These are phyloP conservation scores for Diutina mesorugosa DNA, from an alignment of 1,139 yeast genomes.

Conservation along the genomic window DNA sequence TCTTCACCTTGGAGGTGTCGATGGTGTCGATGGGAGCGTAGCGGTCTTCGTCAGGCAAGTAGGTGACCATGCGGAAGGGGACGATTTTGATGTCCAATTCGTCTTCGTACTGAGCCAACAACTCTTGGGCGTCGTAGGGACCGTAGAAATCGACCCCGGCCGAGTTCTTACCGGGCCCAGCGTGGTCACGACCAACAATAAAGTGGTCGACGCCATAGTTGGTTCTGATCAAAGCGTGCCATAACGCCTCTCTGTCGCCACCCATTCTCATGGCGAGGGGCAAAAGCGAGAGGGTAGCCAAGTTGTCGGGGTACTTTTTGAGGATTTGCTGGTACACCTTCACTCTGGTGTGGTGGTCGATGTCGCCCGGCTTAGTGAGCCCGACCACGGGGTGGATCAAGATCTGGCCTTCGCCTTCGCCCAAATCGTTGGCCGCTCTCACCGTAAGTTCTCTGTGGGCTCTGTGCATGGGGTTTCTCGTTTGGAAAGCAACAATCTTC, in stretches of 20 bases:
- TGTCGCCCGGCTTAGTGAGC: conserved; percentile 93
- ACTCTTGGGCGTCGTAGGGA: conserved; percentile 90
- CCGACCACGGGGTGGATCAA: conserved; percentile 97
- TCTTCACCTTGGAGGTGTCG: conserved; percentile 56
- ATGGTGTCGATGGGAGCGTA: conserved; percentile 93
- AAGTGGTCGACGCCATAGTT: conserved; percentile 96
- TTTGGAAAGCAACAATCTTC: conserved; percentile 91
- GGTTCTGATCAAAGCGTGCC: conserved; percentile 96
- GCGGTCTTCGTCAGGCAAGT: conserved; percentile 89
- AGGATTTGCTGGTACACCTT: conserved; percentile 87
- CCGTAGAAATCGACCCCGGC: conserved; percentile 92
- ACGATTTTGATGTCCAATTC: conserved; percentile 80
- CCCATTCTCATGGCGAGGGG: conserved; percentile 99
- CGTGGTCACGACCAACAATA: conserved; percentile 96
- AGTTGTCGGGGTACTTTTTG: conserved; percentile 86
- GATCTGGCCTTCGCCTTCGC: conserved; percentile 40
- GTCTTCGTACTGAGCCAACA: conserved; percentile 60
- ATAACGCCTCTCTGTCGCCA: conserved; percentile 95
- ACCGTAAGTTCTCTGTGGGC: conserved; percentile 95
- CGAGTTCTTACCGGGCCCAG: conserved; percentile 94
- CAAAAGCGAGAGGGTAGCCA: conserved; percentile 77
- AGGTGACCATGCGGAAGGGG: conserved; percentile 95
- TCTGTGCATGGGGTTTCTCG: conserved; percentile 97
- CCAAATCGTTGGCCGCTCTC: conserved; percentile 61
- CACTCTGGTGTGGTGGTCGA: conserved; percentile 94